Evolutionary conservation across 2,329 filamentous ascomycete genomes (phyloP), one percentile per base, ranked within the genome.

Genomic region (Alternaria dauci): DNA sequence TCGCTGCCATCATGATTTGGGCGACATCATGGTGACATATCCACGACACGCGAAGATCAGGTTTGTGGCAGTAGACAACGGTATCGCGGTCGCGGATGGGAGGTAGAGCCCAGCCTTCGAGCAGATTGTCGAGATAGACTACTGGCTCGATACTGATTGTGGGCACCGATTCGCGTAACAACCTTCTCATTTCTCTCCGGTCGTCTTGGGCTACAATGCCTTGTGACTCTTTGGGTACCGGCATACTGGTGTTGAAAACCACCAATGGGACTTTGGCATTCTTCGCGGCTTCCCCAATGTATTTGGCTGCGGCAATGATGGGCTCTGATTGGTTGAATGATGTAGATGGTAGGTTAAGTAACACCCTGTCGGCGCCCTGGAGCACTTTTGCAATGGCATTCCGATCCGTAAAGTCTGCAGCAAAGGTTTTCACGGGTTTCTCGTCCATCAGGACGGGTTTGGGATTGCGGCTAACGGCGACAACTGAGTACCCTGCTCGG

Each of bases 11-110:
- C 78, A 81, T 80, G 38, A 81, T 68, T 55, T 77, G 72, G 8
- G 77, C 78, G 16, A 80, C 65, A 58, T 81, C 78, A 47, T 79
- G 67, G 42, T 81, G 78, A 61, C 78, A 79, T 53, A 80, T 79
- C 78, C 78, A 81, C 1, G 73, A 77, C 2, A 78, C 78, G 23
- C 74, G 68, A 6, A 81, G 72, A 5, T 67, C 59, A 0, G 76
- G 76, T 52, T 78, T 78, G 69, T 80, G 78, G 64, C 79, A 81
- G 63, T 81, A 80, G 2, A 78, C 72, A 26, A 81, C 62, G 0
- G 74, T 79, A 11, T 76, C 67, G 9, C 62, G 59, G 53, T 79
- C 77, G 3, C 72, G 66, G 23, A 80, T 74, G 0, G 77, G 74
- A 1, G 74, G 72, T 12, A 78, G 61, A 4, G 78, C 77, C 78